Conservation (phyloP, 2,329 filamentous ascomycete genomes). For the Fusarium abutilonis region DNA sequence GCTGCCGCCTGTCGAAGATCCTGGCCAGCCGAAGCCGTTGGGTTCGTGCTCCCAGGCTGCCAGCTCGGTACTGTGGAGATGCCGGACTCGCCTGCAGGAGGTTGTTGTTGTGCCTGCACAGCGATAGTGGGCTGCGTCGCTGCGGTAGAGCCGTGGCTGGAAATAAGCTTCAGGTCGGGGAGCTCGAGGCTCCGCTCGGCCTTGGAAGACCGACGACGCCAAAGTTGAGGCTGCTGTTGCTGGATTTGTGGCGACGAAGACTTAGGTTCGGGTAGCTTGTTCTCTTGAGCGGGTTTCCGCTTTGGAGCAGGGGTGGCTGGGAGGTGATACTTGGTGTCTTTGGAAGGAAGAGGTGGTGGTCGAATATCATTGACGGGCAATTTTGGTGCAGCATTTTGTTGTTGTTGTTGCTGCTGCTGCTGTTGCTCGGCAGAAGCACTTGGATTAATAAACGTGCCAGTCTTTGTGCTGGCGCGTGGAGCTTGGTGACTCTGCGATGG, state of each 20-base stretch:
- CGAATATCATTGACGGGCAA: constrained; percentile 12
- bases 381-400: constrained; percentile 40
- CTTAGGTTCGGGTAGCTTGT: constrained; percentile 30
- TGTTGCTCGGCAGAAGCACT: constrained; percentile 35
- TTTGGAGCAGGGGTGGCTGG: constrained; percentile 36
- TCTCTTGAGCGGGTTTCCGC: constrained; percentile 22
- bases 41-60: constrained; percentile 23
- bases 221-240: constrained; percentile 50
- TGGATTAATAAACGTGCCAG: constrained; percentile 26
- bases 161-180: constrained; percentile 59
- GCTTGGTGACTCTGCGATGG: constrained; percentile 40
- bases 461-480: constrained; percentile 40
- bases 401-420: constrained; percentile 31
- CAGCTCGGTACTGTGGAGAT: constrained; percentile 31
- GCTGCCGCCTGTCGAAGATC: constrained; percentile 17
- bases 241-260: constrained; percentile 42
- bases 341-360: constrained; percentile 43
- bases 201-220: constrained; percentile 63
- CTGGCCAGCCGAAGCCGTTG: constrained; percentile 24
- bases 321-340: constrained; percentile 42
- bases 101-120: constrained; percentile 31
- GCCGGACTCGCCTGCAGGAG: constrained; percentile 29
- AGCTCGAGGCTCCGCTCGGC: constrained; percentile 59
- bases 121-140: constrained; percentile 39
- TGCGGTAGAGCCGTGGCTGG: constrained; percentile 62